A percentile compares a stretch with the other conserved stretches of the same genome.
These are phyloP conservation scores for Aureobasidium sp. DNA, from an alignment of 2,329 filamentous ascomycete species.

Conservation along the genomic window DNA sequence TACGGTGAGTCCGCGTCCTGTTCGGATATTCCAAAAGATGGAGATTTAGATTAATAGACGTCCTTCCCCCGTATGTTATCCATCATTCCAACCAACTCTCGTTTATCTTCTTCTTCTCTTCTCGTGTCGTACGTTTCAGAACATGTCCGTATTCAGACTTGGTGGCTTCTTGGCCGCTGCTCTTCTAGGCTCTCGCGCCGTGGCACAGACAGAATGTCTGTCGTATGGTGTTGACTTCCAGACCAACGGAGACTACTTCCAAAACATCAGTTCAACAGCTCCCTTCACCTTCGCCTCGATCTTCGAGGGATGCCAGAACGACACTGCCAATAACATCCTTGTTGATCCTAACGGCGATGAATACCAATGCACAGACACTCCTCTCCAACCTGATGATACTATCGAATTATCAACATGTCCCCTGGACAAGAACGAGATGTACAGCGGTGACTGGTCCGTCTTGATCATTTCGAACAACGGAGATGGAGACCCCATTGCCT, in stretches of 20 bases:
- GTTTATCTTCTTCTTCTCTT: not conserved
- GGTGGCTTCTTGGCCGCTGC: not conserved
- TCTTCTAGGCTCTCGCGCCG: not conserved
- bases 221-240: slow-evolving; percentile 33
- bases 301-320: slow-evolving; percentile 31
- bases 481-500: slow-evolving; percentile 35
- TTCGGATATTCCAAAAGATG: not conserved
- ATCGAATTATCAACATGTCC: slow-evolving; percentile 35
- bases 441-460: slow-evolving; percentile 36
- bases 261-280: slow-evolving; percentile 33
- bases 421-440: slow-evolving; percentile 34
- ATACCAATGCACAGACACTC: slow-evolving; percentile 32
- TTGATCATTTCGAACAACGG: slow-evolving; percentile 37
- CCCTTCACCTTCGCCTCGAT: slow-evolving; percentile 36
- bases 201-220: slow-evolving; percentile 16
- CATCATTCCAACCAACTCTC: not conserved
- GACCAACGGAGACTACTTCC: slow-evolving; percentile 36
- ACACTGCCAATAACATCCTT: slow-evolving; percentile 34
- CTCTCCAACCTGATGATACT: slow-evolving; percentile 31
- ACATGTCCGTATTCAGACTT: not conserved
- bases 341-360: slow-evolving; percentile 34
- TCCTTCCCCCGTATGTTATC: not conserved
- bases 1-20: not conserved
- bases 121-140: not conserved
- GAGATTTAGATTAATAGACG: not conserved